A percentile compares a stretch with the other conserved stretches of the same genome.
phyloP scores from a whole-genome alignment of 352 stramenopile species.

The Phytophthora brassicae region DNA sequence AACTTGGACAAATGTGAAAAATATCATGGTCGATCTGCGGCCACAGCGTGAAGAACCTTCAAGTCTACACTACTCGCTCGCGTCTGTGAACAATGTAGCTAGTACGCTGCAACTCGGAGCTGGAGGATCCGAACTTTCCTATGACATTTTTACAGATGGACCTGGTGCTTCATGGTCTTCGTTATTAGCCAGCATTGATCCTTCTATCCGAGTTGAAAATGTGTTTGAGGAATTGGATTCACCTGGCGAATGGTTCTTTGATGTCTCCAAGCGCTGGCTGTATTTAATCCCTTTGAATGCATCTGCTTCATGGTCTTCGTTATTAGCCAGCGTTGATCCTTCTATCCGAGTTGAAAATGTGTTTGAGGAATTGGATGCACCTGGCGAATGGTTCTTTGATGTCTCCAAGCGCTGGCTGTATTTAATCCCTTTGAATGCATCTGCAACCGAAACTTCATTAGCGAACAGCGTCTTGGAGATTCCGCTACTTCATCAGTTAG shows the following conservation, averaged over 20 bases:
- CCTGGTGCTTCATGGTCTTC: slow-evolving; percentile 6
- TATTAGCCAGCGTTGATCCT: slow-evolving; percentile 3
- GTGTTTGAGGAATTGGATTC: slow-evolving; percentile 60
- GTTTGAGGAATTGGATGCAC: slow-evolving; percentile 57
- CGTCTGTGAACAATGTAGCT: slow-evolving; percentile 20
- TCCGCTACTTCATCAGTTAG: slow-evolving; percentile 57
- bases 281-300: slow-evolving; percentile 75
- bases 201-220: slow-evolving; percentile 64
- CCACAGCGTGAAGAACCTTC: slow-evolving; percentile 29
- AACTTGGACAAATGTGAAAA: slow-evolving; percentile 40
- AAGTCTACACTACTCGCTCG: slow-evolving; percentile 48
- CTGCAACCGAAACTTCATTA: slow-evolving; percentile 25
- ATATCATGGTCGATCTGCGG: slow-evolving; percentile 34
- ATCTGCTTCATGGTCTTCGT: slow-evolving; percentile 1
- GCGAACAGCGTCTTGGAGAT: slow-evolving; percentile 46
- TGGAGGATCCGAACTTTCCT: slow-evolving; percentile 55
- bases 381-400: slow-evolving; percentile 75
- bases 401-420: slow-evolving; percentile 44
- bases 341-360: slow-evolving; percentile 70
- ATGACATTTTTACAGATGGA: slow-evolving; percentile 42
- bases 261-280: slow-evolving; percentile 41
- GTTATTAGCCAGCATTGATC: slow-evolving; percentile 4
- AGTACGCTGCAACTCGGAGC: slow-evolving; percentile 39
- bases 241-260: slow-evolving; percentile 71
- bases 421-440: slow-evolving; percentile 52